Base-by-base conservation (phyloP, 1,284 basidiomycete genomes). In the Chalciporus sp. region DNA sequence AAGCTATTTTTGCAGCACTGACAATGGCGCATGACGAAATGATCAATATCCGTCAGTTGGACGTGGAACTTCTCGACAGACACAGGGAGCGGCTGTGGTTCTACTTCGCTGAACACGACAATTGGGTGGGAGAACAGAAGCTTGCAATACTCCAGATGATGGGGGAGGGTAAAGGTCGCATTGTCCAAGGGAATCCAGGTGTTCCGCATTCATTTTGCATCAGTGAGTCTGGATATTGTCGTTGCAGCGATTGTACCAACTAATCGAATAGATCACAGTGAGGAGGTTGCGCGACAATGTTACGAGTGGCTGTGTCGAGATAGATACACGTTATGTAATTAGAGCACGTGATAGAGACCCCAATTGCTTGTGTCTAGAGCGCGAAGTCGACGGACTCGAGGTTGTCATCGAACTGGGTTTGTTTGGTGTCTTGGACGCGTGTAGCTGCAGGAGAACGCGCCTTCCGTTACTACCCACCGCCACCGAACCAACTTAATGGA, bases 171-270 rank as follows among this genome's bases (percentile, higher is more conserved):
- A 63, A 65, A 9, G 65, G 69, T 7, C 59, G 68, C 14, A 64
- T 84, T 19, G 71, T 79, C 11, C 75, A 79, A 58, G 79, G 76
- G 0, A 62, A 66, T 11, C 60, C 64, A 8, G 76, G 73, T 35
- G 74, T 86, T 47, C 84, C 81, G 5, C 86, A 88, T 61, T 79
- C 82, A 6, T 88, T 86, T 63, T 86, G 83, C 59, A 82, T 88
- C 46, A 80, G 83, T 86, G 61, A 59, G 79, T 69, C 42, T 12
- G 17, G 7, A 9, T 23, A 37, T 2, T 46, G 7, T 42, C 17
- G 14, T 26, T 12, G 26, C 10, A 52, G 28, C 31, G n/a, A 37
- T 26, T 16, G 46, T 29, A 16, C 46, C 49, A 26, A 42, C 47
- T 23, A 20, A 31, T 27, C n/a, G n/a, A 10, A 49, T n/a, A 84